A percentile compares a stretch with the other conserved stretches of the same genome.
phyloP scores from a whole-genome alignment of 2,329 filamentous ascomycete species.

The Dactylellina drechsleri region DNA sequence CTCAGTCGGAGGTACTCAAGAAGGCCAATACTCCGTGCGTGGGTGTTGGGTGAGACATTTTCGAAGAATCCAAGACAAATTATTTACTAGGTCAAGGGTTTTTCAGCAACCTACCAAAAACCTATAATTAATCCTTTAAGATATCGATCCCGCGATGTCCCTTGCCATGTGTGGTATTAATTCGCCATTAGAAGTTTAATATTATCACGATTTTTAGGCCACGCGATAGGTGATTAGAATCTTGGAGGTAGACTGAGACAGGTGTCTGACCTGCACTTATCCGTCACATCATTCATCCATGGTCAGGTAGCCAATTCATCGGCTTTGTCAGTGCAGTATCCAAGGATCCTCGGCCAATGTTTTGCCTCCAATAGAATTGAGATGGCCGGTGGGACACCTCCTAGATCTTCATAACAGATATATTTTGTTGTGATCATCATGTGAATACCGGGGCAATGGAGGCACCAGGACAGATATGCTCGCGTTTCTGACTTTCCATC shows the following conservation, averaged over 20 bases:
- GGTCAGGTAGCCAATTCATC: too few relatives aligned
- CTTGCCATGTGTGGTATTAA: background rate
- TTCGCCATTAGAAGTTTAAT: background rate
- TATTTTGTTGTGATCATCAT: too few relatives aligned
- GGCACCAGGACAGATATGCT: too few relatives aligned
- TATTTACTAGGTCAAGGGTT: conserved; percentile 1
- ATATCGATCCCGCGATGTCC: background rate
- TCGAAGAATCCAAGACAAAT: conserved; percentile 38
- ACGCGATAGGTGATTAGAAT: conserved; percentile 15
- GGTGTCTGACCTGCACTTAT: conserved; percentile 37
- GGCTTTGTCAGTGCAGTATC: too few relatives aligned
- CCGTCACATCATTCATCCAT: conserved; percentile 12
- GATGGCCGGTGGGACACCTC: too few relatives aligned
- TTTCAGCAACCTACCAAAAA: background rate
- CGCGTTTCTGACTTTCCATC: background rate
- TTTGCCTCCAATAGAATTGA: too few relatives aligned
- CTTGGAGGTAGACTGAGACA: conserved; percentile 33
- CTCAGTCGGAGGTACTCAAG: background rate
- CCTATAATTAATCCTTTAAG: background rate
- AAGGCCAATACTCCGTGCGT: background rate
- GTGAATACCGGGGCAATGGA: too few relatives aligned
- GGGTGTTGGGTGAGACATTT: conserved; percentile 35
- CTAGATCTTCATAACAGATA: too few relatives aligned
- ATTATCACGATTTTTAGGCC: conserved; percentile 1
- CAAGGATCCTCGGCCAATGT: too few relatives aligned